Percentiles rank a stretch among this genome's conserved stretches.
Conservation (phyloP, 163 green algal species). For the Coccomyxa subellipsoidea region DNA sequence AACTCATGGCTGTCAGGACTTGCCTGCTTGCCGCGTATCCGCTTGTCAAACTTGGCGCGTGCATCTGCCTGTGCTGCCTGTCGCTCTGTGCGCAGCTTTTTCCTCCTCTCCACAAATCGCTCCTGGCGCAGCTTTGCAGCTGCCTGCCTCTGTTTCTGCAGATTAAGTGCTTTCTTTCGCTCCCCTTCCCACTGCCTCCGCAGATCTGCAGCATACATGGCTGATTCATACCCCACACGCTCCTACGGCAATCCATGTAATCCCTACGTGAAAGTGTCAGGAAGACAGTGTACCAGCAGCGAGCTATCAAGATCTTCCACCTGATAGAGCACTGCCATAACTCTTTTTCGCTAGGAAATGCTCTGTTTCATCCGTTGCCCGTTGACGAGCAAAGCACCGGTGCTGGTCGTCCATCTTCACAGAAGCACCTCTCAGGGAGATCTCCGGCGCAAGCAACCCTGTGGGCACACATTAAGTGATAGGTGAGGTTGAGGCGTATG, state of each 20-base stretch:
- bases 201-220: not conserved
- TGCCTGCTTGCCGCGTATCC: not conserved
- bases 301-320: not conserved
- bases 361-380: not conserved
- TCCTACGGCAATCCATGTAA: not conserved
- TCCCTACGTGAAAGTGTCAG: not conserved
- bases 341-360: not conserved
- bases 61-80: not conserved
- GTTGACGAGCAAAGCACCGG: not conserved
- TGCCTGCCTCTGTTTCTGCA: too few species aligned
- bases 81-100: not conserved
- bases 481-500: too few species aligned
- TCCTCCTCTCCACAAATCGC: not conserved
- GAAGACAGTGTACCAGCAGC: not conserved
- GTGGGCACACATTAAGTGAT: too few species aligned
- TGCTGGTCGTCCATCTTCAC: not conserved
- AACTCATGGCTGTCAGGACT: not conserved
- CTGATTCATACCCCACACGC: not conserved
- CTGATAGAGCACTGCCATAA: not conserved
- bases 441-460: not conserved
- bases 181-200: slow-evolving; percentile 2
- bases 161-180: not conserved
- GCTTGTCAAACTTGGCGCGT: not conserved
- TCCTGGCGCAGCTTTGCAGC: not conserved
- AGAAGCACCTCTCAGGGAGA: not conserved